These are phyloP conservation scores for Helianthus tuberosus DNA, from an alignment of 129 eudicot genomes.

Conservation along the genomic window DNA sequence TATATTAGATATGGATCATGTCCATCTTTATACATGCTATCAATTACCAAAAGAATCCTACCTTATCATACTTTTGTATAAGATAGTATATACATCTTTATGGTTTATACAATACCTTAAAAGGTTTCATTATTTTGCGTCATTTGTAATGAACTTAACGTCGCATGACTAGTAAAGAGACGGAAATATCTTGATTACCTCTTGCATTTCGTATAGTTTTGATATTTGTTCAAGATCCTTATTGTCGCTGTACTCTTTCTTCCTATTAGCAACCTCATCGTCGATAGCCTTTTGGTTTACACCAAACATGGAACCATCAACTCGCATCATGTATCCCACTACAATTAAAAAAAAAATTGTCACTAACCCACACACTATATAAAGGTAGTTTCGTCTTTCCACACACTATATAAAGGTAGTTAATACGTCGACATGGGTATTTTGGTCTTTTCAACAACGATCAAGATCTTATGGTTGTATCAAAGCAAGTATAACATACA, in stretches of 20 bases:
- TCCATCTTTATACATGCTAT: no score
- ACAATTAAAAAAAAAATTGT: constrained; percentile 1
- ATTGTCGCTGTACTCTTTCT: constrained; percentile 32
- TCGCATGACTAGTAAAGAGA: not conserved
- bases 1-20: no score
- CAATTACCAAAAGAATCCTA: no score
- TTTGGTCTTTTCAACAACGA: no score
- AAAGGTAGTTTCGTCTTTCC: no score
- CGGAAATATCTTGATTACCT: constrained; percentile 22
- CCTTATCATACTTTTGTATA: no score
- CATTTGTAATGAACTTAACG: not conserved
- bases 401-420: no score
- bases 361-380: not conserved
- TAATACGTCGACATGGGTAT: no score
- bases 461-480: no score
- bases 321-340: constrained; percentile 53
- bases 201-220: constrained; percentile 32
- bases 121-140: not conserved
- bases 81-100: no score
- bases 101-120: not conserved
- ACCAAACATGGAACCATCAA: constrained; percentile 52
- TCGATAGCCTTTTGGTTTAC: constrained; percentile 36
- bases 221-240: constrained; percentile 40
- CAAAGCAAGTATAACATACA: constrained; percentile 15
- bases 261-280: constrained; percentile 40